Evolutionary conservation across 176 grass and related monocot species (phyloP), one percentile per base, ranked within the genome.

Genomic region (Oryza glumipatula): DNA sequence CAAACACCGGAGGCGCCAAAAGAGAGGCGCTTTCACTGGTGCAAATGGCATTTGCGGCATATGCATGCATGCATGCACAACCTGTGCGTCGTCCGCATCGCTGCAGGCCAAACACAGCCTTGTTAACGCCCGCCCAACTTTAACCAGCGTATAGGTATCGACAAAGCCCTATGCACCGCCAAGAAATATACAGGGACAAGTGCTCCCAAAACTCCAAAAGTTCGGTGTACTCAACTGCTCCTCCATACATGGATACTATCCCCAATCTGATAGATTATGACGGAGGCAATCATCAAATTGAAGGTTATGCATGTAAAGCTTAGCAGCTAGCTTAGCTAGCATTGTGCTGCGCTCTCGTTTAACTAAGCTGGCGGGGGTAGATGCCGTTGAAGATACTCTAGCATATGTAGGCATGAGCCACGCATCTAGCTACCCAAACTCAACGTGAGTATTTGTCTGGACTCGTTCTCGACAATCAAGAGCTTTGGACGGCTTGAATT

Each of bases 381-480:
- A 82, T 76, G 49, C 72, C 51, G 0, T 39, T 3, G 26, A 36
- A 9, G 66, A 82, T 77, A 35, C 73, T 32, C 41, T 71, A 41
- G 69, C 48, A 24, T 46, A 58, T 49, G 21, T 14, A 52, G 65
- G 14, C 76, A 74, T 44, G 26, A n/a, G 0, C 16, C 70, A 66
- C 51, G 82, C 26, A 83, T 49, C 39, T 80, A 85, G 70, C 73
- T 66, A 83, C 47, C 47, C 28, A 64, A 89, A 64, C 72, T 66
- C 33, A 9, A 24, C 77, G 52, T 36, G 49, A 49, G n/a, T 24
- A 30, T 33, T 38, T 67, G 4, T n/a, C 8, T 7, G 38, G 38
- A 43, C 41, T 43, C 41, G 5, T 38, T 68, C 17, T 74, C 17
- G 46, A 74, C 21, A 80, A 41, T 56, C n/a, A 3, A 28, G 30